phyloP scores from a whole-genome alignment of 345 rosid genomes.

The Pugionium cornutum region DNA sequence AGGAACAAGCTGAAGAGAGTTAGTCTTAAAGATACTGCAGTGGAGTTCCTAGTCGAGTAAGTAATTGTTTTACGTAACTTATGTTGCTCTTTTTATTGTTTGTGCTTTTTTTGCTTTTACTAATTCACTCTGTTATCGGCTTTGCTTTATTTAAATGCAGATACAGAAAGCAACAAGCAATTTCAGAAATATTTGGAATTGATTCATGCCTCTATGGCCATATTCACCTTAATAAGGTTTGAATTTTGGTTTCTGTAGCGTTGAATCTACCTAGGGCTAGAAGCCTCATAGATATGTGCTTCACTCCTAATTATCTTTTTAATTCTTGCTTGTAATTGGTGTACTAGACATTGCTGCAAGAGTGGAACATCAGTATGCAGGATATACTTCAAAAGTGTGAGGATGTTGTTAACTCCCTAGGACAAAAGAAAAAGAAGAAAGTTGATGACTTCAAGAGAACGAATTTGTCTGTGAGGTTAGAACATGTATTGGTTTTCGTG shows the following conservation, averaged over 20 bases:
- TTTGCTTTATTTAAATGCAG: slow-evolving; percentile 46
- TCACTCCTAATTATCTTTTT: not conserved
- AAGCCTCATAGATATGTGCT: slow-evolving; percentile 9
- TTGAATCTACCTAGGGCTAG: slow-evolving; percentile 17
- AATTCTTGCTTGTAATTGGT: slow-evolving; percentile 34
- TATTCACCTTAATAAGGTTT: slow-evolving; percentile 76
- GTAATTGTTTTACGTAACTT: slow-evolving; percentile 37
- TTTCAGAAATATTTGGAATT: slow-evolving; percentile 47
- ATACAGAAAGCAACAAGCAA: slow-evolving; percentile 51
- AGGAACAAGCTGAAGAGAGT: slow-evolving; percentile 77
- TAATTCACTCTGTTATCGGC: slow-evolving; percentile 18
- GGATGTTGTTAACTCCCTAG: slow-evolving; percentile 50
- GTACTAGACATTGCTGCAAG: slow-evolving; percentile 55
- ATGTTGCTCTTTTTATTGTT: slow-evolving; percentile 13
- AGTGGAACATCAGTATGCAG: slow-evolving; percentile 54
- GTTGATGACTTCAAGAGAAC: slow-evolving; percentile 50
- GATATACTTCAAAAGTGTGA: slow-evolving; percentile 67
- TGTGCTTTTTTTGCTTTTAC: slow-evolving; percentile 8
- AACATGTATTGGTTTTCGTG: slow-evolving; percentile 26
- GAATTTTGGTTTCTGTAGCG: slow-evolving; percentile 24
- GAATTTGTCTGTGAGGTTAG: slow-evolving; percentile 65
- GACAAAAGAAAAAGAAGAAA: slow-evolving; percentile 69
- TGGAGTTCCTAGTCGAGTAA: slow-evolving; percentile 74
- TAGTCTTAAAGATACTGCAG: slow-evolving; percentile 70
- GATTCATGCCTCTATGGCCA: slow-evolving; percentile 74